phyloP scores from a whole-genome alignment of 106 monocot species.

The Acanthochlamys bracteata region DNA sequence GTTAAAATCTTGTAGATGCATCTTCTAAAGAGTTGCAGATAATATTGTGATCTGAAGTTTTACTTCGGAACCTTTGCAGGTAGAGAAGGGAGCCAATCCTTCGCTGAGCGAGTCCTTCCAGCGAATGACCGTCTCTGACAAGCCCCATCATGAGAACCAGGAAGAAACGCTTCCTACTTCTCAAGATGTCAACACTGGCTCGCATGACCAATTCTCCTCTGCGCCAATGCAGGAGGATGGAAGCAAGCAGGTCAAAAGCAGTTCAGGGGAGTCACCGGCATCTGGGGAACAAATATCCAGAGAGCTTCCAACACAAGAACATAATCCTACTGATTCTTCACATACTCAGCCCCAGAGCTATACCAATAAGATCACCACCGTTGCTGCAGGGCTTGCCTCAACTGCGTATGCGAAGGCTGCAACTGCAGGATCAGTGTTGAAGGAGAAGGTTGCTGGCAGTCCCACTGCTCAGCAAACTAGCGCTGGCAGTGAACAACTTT shows the following conservation, averaged over 20 bases:
- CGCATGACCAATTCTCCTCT: not conserved
- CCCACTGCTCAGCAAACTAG: no score
- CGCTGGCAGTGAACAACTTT: no score
- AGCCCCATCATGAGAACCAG: not conserved
- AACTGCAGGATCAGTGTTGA: not conserved
- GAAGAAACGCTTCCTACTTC: not conserved
- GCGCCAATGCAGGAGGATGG: not conserved
- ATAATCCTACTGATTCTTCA: not conserved
- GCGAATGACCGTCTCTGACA: slow-evolving; percentile 23
- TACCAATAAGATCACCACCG: not conserved
- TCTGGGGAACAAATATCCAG: not conserved
- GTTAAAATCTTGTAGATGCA: not conserved
- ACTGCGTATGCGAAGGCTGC: not conserved
- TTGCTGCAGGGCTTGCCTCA: not conserved
- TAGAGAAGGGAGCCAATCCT: slow-evolving; percentile 17
- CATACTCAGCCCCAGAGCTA: not conserved
- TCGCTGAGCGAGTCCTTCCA: slow-evolving; percentile 25
- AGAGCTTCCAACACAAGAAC: not conserved
- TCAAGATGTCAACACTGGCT: not conserved
- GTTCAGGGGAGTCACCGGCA: not conserved
- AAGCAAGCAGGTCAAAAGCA: not conserved
- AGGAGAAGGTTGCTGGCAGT: not conserved
- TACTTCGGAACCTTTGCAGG: slow-evolving; percentile 5
- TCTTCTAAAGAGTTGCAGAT: not conserved
- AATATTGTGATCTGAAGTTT: no score